Evolutionary conservation across 2,329 filamentous ascomycete species (phyloP), one percentile per base, ranked within the genome.

Genomic region (Samsoniella hepiali): DNA sequence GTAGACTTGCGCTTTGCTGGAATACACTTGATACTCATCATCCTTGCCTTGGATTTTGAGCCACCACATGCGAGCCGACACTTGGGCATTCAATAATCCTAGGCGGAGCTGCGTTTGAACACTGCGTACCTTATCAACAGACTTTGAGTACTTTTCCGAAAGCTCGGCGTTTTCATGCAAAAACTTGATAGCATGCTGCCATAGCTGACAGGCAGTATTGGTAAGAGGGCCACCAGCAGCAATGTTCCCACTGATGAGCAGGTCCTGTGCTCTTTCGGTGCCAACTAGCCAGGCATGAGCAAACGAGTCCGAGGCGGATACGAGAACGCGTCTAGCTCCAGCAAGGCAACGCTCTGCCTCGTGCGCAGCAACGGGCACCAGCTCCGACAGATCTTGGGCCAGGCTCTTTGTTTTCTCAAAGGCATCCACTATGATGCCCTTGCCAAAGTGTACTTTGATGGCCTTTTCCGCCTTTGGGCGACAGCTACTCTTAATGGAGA

Each of bases 381-480:
- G 67, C 17, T 76, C 75, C 9, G 74, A 75, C 8, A 83, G 70
- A 49, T 76, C 76, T 49, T 78, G 76, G 15, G 78, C 75, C 3
- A 82, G 72, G 15, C 77, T 70, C 64, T 76, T 77, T 27, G 80
- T 79, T 8, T 75, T 76, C 62, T 82, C 80, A 6, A 82, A 66
- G 15, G 77, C 78, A 45, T 79, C 77, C 13, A 75, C 76, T 49
- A 83, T 71, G 17, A 78, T 72, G 29, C 79, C 75, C 70, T 75
- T 81, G 54, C 84, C 84, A 72, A 89, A 86, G 70, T 87, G 82
- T 36, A 89, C 74, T 45, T 81, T 79, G 71, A 88, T 84, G 0
- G 82, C 82, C 74, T 88, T 85, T 68, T 84, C 84, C 66, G 88
- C 79, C 71, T 81, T 84, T 31, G 87, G 87, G 65, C 82, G 83